Evolutionary conservation across 1,284 basidiomycete genomes (phyloP).

Genomic region (Omphalotus olearius): DNA sequence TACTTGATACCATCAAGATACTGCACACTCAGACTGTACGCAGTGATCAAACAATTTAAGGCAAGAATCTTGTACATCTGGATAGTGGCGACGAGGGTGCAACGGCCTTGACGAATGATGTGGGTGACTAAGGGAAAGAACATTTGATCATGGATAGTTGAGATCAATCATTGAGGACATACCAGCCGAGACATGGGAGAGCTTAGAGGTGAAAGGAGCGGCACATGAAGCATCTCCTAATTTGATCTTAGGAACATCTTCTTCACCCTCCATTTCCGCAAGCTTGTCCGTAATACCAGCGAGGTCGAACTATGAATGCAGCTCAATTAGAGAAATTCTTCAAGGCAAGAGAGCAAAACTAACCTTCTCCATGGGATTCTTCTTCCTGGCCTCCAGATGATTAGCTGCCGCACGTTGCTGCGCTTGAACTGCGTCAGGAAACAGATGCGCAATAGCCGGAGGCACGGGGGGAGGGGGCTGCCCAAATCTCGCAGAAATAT

Average conservation of each 20-base stretch:
- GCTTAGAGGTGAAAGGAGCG: slow-evolving; percentile 93
- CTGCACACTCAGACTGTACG: slow-evolving; percentile 92
- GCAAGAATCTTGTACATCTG: slow-evolving; percentile 99
- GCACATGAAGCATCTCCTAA: slow-evolving; percentile 95
- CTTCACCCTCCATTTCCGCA: slow-evolving; percentile 89
- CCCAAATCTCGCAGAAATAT: slow-evolving; percentile 83
- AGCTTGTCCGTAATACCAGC: slow-evolving; percentile 84
- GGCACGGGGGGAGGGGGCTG: slow-evolving; percentile 92
- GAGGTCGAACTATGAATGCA: slow-evolving; percentile 71
- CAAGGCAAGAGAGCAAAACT: slow-evolving; percentile 19
- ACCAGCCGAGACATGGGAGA: slow-evolving; percentile 92
- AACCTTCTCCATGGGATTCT: slow-evolving; percentile 90
- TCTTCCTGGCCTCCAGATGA: slow-evolving; percentile 62
- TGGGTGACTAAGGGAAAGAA: slow-evolving; percentile 63
- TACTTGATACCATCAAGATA: slow-evolving; percentile 98
- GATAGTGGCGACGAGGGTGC: slow-evolving; percentile 93
- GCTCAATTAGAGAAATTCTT: not conserved
- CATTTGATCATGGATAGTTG: not conserved
- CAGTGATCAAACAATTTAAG: slow-evolving; percentile 93
- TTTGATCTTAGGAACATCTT: slow-evolving; percentile 94
- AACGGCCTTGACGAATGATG: slow-evolving; percentile 94
- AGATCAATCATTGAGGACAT: slow-evolving; percentile 27
- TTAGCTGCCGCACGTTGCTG: slow-evolving; percentile 74
- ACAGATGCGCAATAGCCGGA: slow-evolving; percentile 74
- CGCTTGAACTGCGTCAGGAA: slow-evolving; percentile 87